These are phyloP conservation scores for Xanthoparmelia taractica DNA, from an alignment of 495 filamentous ascomycete genomes.

Conservation along the genomic window DNA sequence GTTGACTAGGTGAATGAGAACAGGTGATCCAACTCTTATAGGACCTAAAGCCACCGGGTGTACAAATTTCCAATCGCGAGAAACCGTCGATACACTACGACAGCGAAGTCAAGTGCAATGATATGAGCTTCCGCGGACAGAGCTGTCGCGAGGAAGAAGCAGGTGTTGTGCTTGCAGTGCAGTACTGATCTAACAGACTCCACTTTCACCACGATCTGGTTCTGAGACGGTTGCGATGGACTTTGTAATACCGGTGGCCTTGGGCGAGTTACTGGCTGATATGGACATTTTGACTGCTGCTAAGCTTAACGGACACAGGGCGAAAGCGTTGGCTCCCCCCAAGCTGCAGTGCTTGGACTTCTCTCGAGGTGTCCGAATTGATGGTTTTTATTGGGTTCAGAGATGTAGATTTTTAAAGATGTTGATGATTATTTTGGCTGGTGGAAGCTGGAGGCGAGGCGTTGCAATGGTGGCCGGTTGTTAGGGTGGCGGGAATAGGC, in stretches of 20 bases:
- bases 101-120: conserved; percentile 17
- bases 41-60: conserved; percentile 14
- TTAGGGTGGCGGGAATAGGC: conserved; percentile 26
- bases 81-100: conserved; percentile 23
- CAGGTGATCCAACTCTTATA: conserved; percentile 3
- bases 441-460: conserved; percentile 7
- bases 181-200: conserved; percentile 16
- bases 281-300: conserved; percentile 22
- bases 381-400: background rate
- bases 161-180: conserved; percentile 13
- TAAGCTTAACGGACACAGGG: conserved; percentile 16
- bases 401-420: background rate
- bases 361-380: background rate
- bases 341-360: conserved; percentile 10
- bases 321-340: conserved; percentile 12
- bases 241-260: conserved; percentile 23
- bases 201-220: conserved; percentile 13
- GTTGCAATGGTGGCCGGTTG: conserved; percentile 17
- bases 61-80: conserved; percentile 27
- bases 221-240: conserved; percentile 24
- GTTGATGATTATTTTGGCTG: conserved; percentile 1
- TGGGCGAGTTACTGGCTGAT: conserved; percentile 7
- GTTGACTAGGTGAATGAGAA: conserved; percentile 13
- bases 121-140: conserved; percentile 15
- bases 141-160: conserved; percentile 18